These are phyloP conservation scores for Neurospora sp. DNA, from an alignment of 2,329 filamentous ascomycete species.

Conservation along the genomic window DNA sequence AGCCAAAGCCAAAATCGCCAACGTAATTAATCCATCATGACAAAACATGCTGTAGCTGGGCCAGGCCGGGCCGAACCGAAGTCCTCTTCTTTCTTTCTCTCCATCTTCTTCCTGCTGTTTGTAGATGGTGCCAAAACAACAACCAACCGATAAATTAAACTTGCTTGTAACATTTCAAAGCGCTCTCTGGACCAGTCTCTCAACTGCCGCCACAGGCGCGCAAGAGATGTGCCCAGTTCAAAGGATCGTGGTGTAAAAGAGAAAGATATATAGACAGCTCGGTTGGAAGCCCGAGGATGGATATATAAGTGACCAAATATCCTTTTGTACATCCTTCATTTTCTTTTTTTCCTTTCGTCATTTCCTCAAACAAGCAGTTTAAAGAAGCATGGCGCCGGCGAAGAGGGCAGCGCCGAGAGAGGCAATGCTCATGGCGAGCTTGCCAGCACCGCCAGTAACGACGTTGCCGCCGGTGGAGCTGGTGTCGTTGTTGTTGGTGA, in stretches of 20 bases:
- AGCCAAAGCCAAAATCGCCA: not conserved
- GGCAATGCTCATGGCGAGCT: slow-evolving; percentile 13
- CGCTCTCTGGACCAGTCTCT: not conserved
- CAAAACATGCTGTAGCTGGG: not conserved
- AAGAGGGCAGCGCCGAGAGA: slow-evolving; percentile 18
- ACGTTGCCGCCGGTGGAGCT: slow-evolving; percentile 9
- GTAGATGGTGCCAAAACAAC: not conserved
- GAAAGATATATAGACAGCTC: slow-evolving; percentile 3
- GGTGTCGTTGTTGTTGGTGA: slow-evolving; percentile 8
- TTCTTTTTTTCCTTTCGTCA: not conserved
- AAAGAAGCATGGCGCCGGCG: slow-evolving; percentile 18
- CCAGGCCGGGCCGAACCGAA: not conserved
- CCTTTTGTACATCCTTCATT: not conserved
- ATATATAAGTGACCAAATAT: not conserved
- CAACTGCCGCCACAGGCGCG: not conserved
- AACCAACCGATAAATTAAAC: not conserved
- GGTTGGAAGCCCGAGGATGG: not conserved
- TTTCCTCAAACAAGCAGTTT: slow-evolving; percentile 4
- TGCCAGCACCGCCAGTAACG: slow-evolving; percentile 14
- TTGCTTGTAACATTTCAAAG: not conserved
- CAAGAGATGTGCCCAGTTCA: not conserved
- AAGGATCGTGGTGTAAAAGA: slow-evolving; percentile 14
- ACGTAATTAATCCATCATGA: not conserved
- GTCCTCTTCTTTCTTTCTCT: not conserved
- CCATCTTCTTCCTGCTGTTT: not conserved